phyloP scores from a whole-genome alignment of 2,329 filamentous ascomycete species.

The Cercospora sp. region DNA sequence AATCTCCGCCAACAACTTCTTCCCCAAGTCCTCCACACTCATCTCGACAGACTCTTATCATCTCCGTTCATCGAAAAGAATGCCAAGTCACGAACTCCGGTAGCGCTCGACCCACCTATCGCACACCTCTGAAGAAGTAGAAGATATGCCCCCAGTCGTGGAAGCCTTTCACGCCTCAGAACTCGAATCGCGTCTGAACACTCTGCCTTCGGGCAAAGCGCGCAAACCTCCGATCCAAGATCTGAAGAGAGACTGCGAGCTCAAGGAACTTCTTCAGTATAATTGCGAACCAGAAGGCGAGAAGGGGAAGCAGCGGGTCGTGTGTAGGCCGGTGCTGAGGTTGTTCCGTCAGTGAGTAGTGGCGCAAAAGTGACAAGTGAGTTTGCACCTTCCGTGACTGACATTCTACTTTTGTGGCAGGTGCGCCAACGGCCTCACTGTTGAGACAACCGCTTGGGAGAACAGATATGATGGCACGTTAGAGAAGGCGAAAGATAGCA shows the following conservation, averaged over 20 bases:
- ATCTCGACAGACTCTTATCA: slow-evolving; percentile 29
- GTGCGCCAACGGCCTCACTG: slow-evolving; percentile 56
- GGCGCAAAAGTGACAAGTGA: not conserved
- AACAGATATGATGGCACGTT: slow-evolving; percentile 36
- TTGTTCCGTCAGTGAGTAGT: slow-evolving; percentile 57
- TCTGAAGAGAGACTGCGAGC: slow-evolving; percentile 52
- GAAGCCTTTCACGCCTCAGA: slow-evolving; percentile 54
- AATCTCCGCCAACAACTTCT: slow-evolving; percentile 54
- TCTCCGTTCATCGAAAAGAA: slow-evolving; percentile 9
- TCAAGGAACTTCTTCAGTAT: slow-evolving; percentile 64
- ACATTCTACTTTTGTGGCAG: slow-evolving; percentile 34
- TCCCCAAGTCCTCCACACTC: slow-evolving; percentile 51
- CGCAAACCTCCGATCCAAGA: slow-evolving; percentile 54
- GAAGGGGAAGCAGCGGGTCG: slow-evolving; percentile 44
- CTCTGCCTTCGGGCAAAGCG: slow-evolving; percentile 51
- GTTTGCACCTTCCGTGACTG: slow-evolving; percentile 10
- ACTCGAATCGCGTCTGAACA: slow-evolving; percentile 55
- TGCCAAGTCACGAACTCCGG: not conserved
- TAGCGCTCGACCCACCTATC: not conserved
- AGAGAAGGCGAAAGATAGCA: slow-evolving; percentile 14
- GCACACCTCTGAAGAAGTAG: not conserved
- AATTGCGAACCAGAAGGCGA: slow-evolving; percentile 57
- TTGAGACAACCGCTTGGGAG: slow-evolving; percentile 65
- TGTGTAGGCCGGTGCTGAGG: slow-evolving; percentile 60
- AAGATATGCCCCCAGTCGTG: slow-evolving; percentile 57